Evolutionary conservation across 2,329 filamentous ascomycete species (phyloP), one percentile per base, ranked within the genome.

Genomic region (Aspergillus udagawae): DNA sequence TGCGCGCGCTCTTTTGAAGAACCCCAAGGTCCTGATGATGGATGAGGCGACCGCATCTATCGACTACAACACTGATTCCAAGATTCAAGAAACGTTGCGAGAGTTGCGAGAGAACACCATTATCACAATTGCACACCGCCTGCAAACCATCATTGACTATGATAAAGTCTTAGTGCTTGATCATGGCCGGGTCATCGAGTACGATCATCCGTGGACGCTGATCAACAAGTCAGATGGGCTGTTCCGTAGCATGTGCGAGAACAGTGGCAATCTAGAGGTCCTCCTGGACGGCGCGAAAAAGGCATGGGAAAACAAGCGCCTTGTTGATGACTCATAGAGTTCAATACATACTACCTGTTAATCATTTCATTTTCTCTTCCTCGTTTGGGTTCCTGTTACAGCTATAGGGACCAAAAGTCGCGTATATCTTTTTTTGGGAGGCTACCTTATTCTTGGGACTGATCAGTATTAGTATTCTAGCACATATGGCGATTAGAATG

Each of bases 21-120:
- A 86, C 35, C 92, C 94, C 0, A 92, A 90, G 63, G 92, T 99
- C 1, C 81, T 99, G n/a, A 88, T 99, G 70, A 97, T 99, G 94
- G 94, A 99, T 74, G 94, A 99, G 79, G 94, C 94, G 0, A 99
- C 94, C 0, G 94, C 94, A 0, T 96, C 91, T 0, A 97, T 99
- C 69, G 94, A 99, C 77, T 97, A 97, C 75, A 89, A 87, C 4
- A 99, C 94, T 1, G 94, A 99, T 69, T 83, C 88, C 51, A 97
- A 96, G 78, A 97, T 99, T 65, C 94, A 99, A 75, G 91, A 91
- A 67, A 97, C 94, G 0, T 92, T 99, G 60, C 88, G 92, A n/a
- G 90, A 96, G 73, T 83, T 97, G 66, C 89, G 87, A 63, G 82
- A 75, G 29, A 91, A 92, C 73, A 99, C 94, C 0, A 96, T 95